These are phyloP conservation scores for Psilocybe cyanescens DNA, from an alignment of 768 basidiomycete genomes.

Conservation along the genomic window DNA sequence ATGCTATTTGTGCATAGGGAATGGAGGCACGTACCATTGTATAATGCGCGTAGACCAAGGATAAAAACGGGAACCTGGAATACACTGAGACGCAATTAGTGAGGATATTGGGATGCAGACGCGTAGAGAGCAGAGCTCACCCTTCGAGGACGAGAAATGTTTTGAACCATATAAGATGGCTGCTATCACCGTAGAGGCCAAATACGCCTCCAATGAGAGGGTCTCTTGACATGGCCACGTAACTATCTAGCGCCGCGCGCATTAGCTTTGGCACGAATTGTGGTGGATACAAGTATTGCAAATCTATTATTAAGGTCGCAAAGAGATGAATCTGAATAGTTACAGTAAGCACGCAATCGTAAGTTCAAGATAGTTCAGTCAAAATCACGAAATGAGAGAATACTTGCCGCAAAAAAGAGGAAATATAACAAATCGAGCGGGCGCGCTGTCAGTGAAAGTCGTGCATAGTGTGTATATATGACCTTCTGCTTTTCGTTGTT, in stretches of 20 bases:
- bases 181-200: constrained; percentile 38
- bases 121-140: constrained; percentile 39
- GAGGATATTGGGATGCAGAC: background rate
- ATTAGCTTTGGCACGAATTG: constrained; percentile 52
- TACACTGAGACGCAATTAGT: constrained; percentile 35
- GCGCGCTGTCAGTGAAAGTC: constrained; percentile 51
- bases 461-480: constrained; percentile 9
- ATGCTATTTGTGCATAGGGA: background rate
- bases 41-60: constrained; percentile 64
- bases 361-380: background rate
- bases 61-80: constrained; percentile 83
- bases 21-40: constrained; percentile 45
- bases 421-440: constrained; percentile 74
- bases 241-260: constrained; percentile 47
- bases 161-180: constrained; percentile 62
- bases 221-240: constrained; percentile 64
- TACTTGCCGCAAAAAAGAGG: constrained; percentile 64
- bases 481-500: constrained; percentile 23
- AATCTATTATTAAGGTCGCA: constrained; percentile 70
- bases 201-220: constrained; percentile 62
- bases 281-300: constrained; percentile 67
- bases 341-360: too few species aligned
- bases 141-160: constrained; percentile 64
- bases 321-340: constrained; percentile 59
- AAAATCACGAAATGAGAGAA: background rate